Base-by-base conservation (phyloP, 2,329 filamentous ascomycete genomes). In the Pezicula rhizophila region DNA sequence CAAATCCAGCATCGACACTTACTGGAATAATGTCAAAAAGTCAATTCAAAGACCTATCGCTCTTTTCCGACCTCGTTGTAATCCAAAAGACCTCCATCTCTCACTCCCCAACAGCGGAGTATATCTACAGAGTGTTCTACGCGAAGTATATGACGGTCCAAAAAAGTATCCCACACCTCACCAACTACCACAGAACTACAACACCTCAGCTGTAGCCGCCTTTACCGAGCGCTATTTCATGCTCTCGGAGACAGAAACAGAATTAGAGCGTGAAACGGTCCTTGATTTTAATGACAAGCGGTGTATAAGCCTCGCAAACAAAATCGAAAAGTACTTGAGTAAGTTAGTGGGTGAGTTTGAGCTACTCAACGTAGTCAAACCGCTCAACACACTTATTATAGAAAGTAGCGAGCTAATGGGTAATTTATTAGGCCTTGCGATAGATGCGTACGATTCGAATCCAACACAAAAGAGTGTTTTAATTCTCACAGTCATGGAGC, bases 401-500 rank as follows among this genome's bases (percentile, higher is more conserved):
- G 18, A 3, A 18, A 18, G 18, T 18, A 18, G 18, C 3, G 18
- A 18, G 18, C 18, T 18, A 18, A 18, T 18, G 2, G 18, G 18
- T 18, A 18, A 18, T 18, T 18, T 18, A 18, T 3, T 3, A 18
- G 18, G 18, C 18, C 18, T 18, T 18, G 18, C 18, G 0, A 50
- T 58, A 0, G 53, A 64, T 0, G 56, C 64, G 0, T 80, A 78
- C 50, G 55, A 69, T 0, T 50, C 55, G 3, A 70, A 76, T 47
- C 66, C 72, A 0, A 74, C 77, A 45, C 69, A 75, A 18, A 74
- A 70, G 51, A 80, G 79, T 18, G 48, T 64, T 0, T 71, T 77
- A 57, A 59, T 85, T 0, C 66, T 87, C 1, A 70, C 65, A 4
- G 38, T 80, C 0, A 73, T 85, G 58, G 75, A 79, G 44, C 54